phyloP scores from a whole-genome alignment of 2,329 filamentous ascomycete genomes.

The Pleoardoris graminearum region DNA sequence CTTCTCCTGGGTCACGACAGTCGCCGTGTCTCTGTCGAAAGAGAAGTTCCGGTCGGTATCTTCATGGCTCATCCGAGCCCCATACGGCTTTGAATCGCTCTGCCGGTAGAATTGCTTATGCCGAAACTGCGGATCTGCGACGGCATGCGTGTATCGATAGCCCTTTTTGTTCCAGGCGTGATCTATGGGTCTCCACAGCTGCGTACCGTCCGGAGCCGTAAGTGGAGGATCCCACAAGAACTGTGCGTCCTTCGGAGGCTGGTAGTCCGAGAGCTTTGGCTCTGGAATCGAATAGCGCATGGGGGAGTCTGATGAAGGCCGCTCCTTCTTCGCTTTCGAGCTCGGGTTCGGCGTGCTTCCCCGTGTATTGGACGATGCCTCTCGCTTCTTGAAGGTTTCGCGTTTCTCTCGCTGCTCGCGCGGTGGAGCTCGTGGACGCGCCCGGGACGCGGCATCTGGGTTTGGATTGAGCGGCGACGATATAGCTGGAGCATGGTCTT shows the following conservation, averaged over 20 bases:
- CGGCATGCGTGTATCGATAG: conserved; percentile 88
- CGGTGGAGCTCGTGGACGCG: conserved; percentile 46
- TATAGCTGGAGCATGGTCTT: conserved; percentile 70
- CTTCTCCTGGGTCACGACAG: conserved; percentile 84
- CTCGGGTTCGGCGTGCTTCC: conserved; percentile 46
- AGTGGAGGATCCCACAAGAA: conserved; percentile 56
- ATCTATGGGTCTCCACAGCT: conserved; percentile 55
- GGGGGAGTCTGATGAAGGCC: conserved; percentile 47
- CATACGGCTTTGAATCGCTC: conserved; percentile 82
- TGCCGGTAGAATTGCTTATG: conserved; percentile 87
- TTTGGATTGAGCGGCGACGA: conserved; percentile 73
- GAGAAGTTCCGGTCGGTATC: conserved; percentile 85
- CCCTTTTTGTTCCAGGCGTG: conserved; percentile 67
- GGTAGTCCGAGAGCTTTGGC: conserved; percentile 53
- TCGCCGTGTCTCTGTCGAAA: conserved; percentile 70
- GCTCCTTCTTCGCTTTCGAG: conserved; percentile 45
- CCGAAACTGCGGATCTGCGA: conserved; percentile 84
- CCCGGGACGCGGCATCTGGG: conserved; percentile 53
- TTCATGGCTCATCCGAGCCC: conserved; percentile 86
- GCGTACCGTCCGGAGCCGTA: conserved; percentile 47
- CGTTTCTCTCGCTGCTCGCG: conserved; percentile 55
- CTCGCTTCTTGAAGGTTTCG: conserved; percentile 59
- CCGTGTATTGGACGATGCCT: conserved; percentile 48
- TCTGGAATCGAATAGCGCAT: conserved; percentile 56
- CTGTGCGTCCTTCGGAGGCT: conserved; percentile 52